Percentiles rank a stretch among this genome's conserved stretches.
Evolutionary conservation across 768 basidiomycete species (phyloP).

Genomic region (Lentinula boryana): DNA sequence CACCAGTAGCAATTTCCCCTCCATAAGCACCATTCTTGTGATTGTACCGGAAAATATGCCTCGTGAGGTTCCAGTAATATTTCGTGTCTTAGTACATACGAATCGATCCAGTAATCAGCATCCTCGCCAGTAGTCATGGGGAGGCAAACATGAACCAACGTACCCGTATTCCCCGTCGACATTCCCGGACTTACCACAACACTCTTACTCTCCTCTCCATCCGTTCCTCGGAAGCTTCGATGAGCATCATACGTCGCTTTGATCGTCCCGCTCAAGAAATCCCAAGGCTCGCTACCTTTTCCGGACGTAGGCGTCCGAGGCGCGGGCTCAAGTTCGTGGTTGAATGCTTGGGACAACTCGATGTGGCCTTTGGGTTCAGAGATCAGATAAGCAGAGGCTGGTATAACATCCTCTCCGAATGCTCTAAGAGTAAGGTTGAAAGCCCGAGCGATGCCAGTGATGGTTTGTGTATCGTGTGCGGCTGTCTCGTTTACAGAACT

Average conservation of each 20-base stretch:
- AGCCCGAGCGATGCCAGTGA: constrained; percentile 26
- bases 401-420: constrained; percentile 25
- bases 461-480: constrained; percentile 20
- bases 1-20: constrained; percentile 15
- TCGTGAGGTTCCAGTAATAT: constrained; percentile 25
- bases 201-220: constrained; percentile 6
- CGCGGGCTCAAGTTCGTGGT: constrained; percentile 40
- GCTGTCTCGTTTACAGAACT: constrained; percentile 30
- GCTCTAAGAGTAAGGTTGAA: constrained; percentile 35
- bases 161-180: constrained; percentile 30
- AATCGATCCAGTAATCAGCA: too few species aligned
- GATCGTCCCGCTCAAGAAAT: constrained; percentile 36
- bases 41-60: constrained; percentile 43
- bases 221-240: constrained; percentile 7
- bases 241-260: constrained; percentile 30
- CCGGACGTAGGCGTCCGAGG: constrained; percentile 31
- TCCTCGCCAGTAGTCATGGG: neutral
- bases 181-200: constrained; percentile 24
- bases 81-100: constrained; percentile 22
- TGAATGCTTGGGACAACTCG: constrained; percentile 22
- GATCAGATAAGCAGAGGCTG: constrained; percentile 17
- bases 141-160: neutral
- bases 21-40: constrained; percentile 21
- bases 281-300: constrained; percentile 18
- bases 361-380: neutral